Base-by-base conservation (phyloP, 2,329 filamentous ascomycete genomes). In the Penicillium verrucosum region DNA sequence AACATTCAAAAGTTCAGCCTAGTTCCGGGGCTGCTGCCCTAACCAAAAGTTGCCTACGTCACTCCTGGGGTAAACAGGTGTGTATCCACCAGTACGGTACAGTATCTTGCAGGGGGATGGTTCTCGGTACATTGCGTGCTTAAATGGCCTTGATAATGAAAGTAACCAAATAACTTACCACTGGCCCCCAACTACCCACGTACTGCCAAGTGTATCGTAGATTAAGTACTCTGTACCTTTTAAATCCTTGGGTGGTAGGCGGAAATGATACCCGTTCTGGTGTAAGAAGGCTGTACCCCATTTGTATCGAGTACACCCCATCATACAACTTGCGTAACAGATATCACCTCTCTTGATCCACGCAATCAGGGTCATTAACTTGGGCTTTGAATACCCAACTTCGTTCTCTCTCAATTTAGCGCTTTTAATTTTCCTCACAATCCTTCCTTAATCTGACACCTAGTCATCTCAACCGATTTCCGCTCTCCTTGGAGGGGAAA, bases 361-460 rank as follows among this genome's bases (percentile, higher is more conserved):
- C 64, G 64, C 63, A 65, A 64, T 63, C 57, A 60, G 51, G 59
- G 57, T 55, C 57, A 60, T 60, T 56, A 57, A 55, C 59, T 62
- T 63, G 62, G 62, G 58, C 59, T 63, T 63, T 64, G 50, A 41
- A 64, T 58, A 65, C 59, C 60, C 62, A 68, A 66, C 61, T 32
- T 50, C 48, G 29, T 44, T 44, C 40, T 45, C 10, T 58, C 52
- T 50, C 37, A 46, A 59, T 51, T 38, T 34, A 51, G 53, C 47
- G 29, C 51, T 52, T 52, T 23, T 59, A 25, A 38, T 50, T 56
- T 56, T 48, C 44, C 27, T 47, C 41, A 55, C 49, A 32, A 30
- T 16, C 47, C 12, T 42, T 30, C 27, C 29, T 27, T 36, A 29
- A 49, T 32, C 48, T 25, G 30, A 42, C 18, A 44, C 18, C 41